phyloP scores from a whole-genome alignment of 148 eudicot species.

The Amaranthus hypochondriacus region DNA sequence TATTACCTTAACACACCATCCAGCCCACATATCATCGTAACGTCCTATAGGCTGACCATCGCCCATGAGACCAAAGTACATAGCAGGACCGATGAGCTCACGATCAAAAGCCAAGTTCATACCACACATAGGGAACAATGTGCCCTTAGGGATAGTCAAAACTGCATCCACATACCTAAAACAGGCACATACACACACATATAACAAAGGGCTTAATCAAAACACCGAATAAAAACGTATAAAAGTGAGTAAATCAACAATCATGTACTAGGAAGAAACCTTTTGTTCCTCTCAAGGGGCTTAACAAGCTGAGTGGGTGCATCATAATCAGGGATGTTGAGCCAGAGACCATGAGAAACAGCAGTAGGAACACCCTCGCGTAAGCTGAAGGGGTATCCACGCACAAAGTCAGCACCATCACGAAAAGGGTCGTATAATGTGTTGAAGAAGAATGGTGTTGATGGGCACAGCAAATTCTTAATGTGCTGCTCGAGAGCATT shows the following conservation, averaged over 20 bases:
- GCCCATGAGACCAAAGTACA: slow-evolving; percentile 79
- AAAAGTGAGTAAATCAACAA: background rate
- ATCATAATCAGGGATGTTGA: slow-evolving; percentile 68
- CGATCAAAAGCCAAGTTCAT: slow-evolving; percentile 66
- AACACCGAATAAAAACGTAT: background rate
- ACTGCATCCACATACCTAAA: slow-evolving; percentile 60
- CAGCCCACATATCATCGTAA: slow-evolving; percentile 72
- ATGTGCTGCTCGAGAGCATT: slow-evolving; percentile 64
- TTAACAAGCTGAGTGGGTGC: slow-evolving; percentile 74
- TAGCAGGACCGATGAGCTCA: slow-evolving; percentile 61
- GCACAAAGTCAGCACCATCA: slow-evolving; percentile 67
- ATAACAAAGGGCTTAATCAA: background rate
- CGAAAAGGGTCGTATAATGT: slow-evolving; percentile 58
- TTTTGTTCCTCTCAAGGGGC: slow-evolving; percentile 60
- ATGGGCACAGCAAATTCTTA: slow-evolving; percentile 50
- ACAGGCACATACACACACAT: background rate
- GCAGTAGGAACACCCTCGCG: slow-evolving; percentile 65
- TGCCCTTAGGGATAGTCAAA: slow-evolving; percentile 55
- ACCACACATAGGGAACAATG: slow-evolving; percentile 69
- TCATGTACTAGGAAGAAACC: slow-evolving; percentile 15
- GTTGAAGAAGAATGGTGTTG: slow-evolving; percentile 66
- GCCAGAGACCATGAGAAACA: slow-evolving; percentile 67
- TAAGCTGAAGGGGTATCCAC: slow-evolving; percentile 62
- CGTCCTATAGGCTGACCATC: slow-evolving; percentile 72
- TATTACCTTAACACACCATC: slow-evolving; percentile 55